Base-by-base conservation (phyloP, 148 eudicot species). In the Fagopyrum tataricum region DNA sequence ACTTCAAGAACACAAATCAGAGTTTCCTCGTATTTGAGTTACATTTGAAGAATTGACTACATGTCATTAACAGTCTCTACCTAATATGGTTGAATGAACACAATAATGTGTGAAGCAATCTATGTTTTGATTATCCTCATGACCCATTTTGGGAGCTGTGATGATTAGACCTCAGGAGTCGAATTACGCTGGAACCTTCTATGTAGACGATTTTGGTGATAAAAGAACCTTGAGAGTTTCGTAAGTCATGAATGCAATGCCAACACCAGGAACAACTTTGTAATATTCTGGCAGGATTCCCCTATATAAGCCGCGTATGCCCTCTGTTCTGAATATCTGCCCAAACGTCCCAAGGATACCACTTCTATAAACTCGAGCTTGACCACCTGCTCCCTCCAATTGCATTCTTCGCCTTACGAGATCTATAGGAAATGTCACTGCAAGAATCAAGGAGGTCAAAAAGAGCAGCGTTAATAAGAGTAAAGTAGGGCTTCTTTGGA, bases 331-430 rank as follows among this genome's bases (percentile, higher is more conserved):
- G 61, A 86, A 56, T 70, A 88, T 88, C 61, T 88, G 90, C 62
- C 78, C 51, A 52, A 88, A 85, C 31, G 88, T 80, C 42, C 85
- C 84, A 44, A 81, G 24, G 21, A 87, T n/a, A 67, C 92, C 87
- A 12, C 76, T 81, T 11, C 71, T 82, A 73, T 85, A 86, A 17
- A 88, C 78, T 37, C 86, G 85, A 62, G 88, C 85, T 79, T 81
- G 88, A 21, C 92, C 92, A 73, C 73, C 90, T 56, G 76, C 92
- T 15, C 92, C 92, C 73, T 84, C 88, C 79, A 88, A 80, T 73
- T 88, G 92, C 87, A 79, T 88, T 81, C 92, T 81, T 77, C 92
- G 79, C 62, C 92, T 86, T 48, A 88, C 90, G 58, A 86, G 88
- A 69, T 88, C 92, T 79, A 86, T 40, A 20, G 92, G 92, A 72